These are phyloP conservation scores for Xylaria intraflava DNA, from an alignment of 495 filamentous ascomycete genomes.

Conservation along the genomic window DNA sequence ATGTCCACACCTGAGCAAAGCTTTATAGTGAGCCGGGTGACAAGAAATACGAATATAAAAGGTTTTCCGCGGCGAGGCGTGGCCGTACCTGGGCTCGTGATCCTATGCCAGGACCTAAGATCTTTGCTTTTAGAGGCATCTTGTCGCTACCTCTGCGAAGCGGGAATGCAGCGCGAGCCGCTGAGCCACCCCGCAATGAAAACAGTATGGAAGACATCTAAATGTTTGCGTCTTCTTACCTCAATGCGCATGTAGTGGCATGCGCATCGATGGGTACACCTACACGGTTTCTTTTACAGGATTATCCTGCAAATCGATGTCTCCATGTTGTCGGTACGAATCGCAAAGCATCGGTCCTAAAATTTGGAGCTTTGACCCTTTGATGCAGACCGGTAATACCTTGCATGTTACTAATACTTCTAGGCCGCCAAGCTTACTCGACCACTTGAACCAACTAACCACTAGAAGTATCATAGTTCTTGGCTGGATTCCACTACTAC, in stretches of 20 bases:
- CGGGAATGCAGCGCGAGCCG: slow-evolving; percentile 33
- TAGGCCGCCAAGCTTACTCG: too few species aligned
- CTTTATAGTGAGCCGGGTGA: background rate
- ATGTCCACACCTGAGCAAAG: slow-evolving; percentile 51
- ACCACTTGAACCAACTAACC: too few species aligned
- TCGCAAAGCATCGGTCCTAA: slow-evolving; percentile 11
- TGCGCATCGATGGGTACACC: too few species aligned
- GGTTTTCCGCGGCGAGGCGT: background rate
- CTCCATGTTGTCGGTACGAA: background rate
- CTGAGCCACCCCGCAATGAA: slow-evolving; percentile 33
- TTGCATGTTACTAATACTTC: too few species aligned
- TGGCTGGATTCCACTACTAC: too few species aligned
- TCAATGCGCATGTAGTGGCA: slow-evolving; percentile 18
- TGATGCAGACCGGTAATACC: too few species aligned
- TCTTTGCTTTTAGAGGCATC: slow-evolving; percentile 88
- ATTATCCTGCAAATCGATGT: background rate
- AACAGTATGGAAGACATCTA: slow-evolving; percentile 41
- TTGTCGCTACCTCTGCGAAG: slow-evolving; percentile 30
- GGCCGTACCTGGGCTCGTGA: slow-evolving; percentile 42
- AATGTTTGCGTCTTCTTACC: slow-evolving; percentile 1
- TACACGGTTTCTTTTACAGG: background rate
- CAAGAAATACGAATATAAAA: background rate
- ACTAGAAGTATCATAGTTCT: too few species aligned
- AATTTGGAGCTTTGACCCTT: slow-evolving; percentile 14
- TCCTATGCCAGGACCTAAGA: slow-evolving; percentile 56